These are phyloP conservation scores for Leccinum subgranulosum DNA, from an alignment of 768 basidiomycete genomes.

Conservation along the genomic window DNA sequence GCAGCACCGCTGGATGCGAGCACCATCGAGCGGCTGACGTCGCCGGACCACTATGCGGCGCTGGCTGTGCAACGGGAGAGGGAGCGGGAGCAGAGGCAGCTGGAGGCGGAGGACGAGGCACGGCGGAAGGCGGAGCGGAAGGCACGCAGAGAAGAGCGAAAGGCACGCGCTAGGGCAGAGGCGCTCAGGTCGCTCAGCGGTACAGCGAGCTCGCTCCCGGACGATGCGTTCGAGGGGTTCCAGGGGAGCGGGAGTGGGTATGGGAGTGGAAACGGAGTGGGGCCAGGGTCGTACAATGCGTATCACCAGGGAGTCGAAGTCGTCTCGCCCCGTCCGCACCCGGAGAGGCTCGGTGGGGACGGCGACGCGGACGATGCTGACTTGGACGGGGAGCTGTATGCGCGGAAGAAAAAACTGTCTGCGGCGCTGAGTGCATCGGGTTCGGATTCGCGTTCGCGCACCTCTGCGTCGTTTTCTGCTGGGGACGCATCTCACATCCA, in stretches of 20 bases:
- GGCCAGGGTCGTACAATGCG: neutral
- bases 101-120: constrained; percentile 39
- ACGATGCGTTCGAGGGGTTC: constrained; percentile 60
- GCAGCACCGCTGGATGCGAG: constrained; percentile 62
- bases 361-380: constrained; percentile 52
- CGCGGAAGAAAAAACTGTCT: constrained; percentile 34
- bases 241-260: constrained; percentile 44
- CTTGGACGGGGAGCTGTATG: constrained; percentile 56
- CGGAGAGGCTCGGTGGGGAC: constrained; percentile 2
- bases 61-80: constrained; percentile 28
- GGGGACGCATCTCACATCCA: constrained; percentile 21
- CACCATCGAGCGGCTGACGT: constrained; percentile 51
- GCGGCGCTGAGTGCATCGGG: constrained; percentile 35
- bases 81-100: constrained; percentile 21
- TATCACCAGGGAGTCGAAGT: neutral
- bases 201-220: constrained; percentile 9
- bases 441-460: constrained; percentile 62
- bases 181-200: constrained; percentile 34
- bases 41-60: constrained; percentile 34
- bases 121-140: constrained; percentile 47
- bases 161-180: constrained; percentile 38
- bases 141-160: constrained; percentile 43
- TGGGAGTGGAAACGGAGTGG: constrained; percentile 15
- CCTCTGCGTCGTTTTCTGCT: constrained; percentile 47
- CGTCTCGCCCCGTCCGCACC: constrained; percentile 3